Percentiles rank a stretch among this genome's conserved stretches.
These are phyloP conservation scores for Backusella circina DNA, from an alignment of 192 early-diverging fungal species.

Conservation along the genomic window DNA sequence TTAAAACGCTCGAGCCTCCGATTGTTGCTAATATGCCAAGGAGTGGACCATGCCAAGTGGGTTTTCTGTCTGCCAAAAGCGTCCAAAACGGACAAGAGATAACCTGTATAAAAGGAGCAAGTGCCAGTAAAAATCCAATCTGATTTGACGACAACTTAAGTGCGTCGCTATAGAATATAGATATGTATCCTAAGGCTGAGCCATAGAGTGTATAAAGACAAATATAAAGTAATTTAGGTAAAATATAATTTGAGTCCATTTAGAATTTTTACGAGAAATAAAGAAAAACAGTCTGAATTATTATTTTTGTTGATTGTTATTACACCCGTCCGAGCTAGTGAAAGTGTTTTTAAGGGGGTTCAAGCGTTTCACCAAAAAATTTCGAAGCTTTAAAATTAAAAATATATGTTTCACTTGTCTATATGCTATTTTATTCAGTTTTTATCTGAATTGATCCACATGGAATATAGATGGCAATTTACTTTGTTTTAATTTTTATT, in stretches of 20 bases:
- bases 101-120: constrained; percentile 33
- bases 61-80: constrained; percentile 24
- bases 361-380: background rate
- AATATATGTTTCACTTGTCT: background rate
- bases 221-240: constrained; percentile 27
- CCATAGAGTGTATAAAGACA: constrained; percentile 20
- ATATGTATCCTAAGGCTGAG: constrained; percentile 17
- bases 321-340: background rate
- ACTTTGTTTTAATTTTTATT: background rate
- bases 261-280: background rate
- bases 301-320: constrained; percentile 3
- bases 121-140: constrained; percentile 30
- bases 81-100: constrained; percentile 37
- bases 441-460: background rate
- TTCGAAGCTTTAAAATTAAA: background rate
- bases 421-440: background rate
- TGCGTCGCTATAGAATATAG: constrained; percentile 24
- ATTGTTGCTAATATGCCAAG: constrained; percentile 15
- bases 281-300: background rate
- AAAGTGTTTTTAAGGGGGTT: constrained; percentile 2
- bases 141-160: constrained; percentile 22
- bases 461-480: background rate
- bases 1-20: constrained; percentile 17
- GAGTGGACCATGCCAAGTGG: constrained; percentile 20
- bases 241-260: constrained; percentile 14